phyloP scores from a whole-genome alignment of 441 rosid species.

The Populus hybrid region DNA sequence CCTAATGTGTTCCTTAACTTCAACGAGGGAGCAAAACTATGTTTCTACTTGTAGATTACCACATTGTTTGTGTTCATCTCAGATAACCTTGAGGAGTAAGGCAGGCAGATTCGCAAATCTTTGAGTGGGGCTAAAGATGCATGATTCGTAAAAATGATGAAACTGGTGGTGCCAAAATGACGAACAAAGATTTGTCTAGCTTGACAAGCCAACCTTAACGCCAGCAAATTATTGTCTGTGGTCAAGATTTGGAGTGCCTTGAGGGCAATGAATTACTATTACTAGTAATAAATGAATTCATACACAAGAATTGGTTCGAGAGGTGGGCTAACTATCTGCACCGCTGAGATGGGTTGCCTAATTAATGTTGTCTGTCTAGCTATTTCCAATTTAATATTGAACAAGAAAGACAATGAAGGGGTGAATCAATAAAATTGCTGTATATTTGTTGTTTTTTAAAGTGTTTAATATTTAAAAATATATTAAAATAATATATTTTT shows the following conservation, averaged over 20 bases:
- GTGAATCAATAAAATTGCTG: too few species aligned
- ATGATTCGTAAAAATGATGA: not conserved
- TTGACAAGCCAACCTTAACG: not conserved
- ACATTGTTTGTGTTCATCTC: not conserved
- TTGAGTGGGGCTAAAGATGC: not conserved
- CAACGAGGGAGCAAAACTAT: too few species aligned
- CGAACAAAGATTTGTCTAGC: not conserved
- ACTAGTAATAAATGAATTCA: not conserved
- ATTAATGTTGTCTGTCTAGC: not conserved
- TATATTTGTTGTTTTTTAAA: too few species aligned
- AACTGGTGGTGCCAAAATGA: not conserved
- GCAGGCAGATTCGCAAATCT: not conserved
- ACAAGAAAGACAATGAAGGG: too few species aligned
- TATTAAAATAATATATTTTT: too few species aligned
- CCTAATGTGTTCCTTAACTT: too few species aligned
- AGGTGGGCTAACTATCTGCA: conserved; percentile 23
- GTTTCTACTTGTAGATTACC: not conserved
- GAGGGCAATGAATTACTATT: not conserved
- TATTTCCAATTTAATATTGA: too few species aligned
- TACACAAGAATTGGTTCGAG: not conserved
- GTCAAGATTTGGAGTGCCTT: conserved; percentile 13
- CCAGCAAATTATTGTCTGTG: not conserved
- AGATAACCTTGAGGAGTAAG: not conserved
- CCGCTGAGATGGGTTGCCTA: conserved; percentile 21
- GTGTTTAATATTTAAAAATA: too few species aligned